phyloP scores from a whole-genome alignment of 2,329 filamentous ascomycete species.

The Xylaria multiplex region DNA sequence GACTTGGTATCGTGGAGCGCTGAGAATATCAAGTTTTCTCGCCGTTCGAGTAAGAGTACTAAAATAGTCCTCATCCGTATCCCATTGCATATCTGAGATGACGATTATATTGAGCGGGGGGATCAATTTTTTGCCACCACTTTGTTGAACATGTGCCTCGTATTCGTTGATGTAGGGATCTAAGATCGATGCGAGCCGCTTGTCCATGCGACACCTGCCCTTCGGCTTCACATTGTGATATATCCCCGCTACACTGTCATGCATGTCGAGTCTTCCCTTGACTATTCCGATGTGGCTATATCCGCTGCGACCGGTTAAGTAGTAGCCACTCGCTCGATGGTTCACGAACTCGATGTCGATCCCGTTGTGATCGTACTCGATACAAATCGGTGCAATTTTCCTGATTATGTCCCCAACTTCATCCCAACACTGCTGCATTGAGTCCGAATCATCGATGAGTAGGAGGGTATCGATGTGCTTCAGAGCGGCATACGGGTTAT shows the following conservation, averaged over 20 bases:
- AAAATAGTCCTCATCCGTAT: slow-evolving; percentile 63
- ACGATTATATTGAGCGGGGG: slow-evolving; percentile 79
- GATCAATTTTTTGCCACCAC: slow-evolving; percentile 17
- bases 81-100: slow-evolving; percentile 75
- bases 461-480: slow-evolving; percentile 76
- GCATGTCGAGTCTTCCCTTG: slow-evolving; percentile 37
- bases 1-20: slow-evolving; percentile 73
- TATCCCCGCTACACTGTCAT: slow-evolving; percentile 46
- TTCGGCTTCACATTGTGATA: slow-evolving; percentile 40
- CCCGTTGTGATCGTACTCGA: slow-evolving; percentile 71
- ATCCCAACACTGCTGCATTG: slow-evolving; percentile 72
- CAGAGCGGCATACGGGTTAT: slow-evolving; percentile 73
- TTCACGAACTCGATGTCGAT: slow-evolving; percentile 81
- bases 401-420: slow-evolving; percentile 70
- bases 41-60: slow-evolving; percentile 59
- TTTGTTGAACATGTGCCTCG: neutral
- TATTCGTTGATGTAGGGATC: slow-evolving; percentile 38
- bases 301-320: slow-evolving; percentile 31
- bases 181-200: slow-evolving; percentile 37
- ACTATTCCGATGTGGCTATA: slow-evolving; percentile 44
- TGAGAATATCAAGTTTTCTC: slow-evolving; percentile 67
- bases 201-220: slow-evolving; percentile 39
- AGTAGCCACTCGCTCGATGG: slow-evolving; percentile 49
- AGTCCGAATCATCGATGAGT: slow-evolving; percentile 77
- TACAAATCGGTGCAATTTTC: slow-evolving; percentile 75